Conservation (phyloP, 768 basidiomycete genomes). For the Suillus clintonianus region DNA sequence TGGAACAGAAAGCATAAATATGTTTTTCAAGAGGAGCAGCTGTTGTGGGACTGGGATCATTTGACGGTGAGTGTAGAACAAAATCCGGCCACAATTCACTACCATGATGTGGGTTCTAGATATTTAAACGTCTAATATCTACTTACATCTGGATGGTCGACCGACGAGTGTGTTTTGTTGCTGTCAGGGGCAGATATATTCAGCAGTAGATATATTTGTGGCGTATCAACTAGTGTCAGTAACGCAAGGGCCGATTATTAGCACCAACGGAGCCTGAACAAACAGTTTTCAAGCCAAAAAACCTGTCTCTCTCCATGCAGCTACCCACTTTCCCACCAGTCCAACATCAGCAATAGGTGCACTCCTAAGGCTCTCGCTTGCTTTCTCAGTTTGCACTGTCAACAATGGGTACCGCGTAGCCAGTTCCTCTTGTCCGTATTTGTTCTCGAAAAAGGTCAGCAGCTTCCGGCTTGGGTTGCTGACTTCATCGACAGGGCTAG, state of each 20-base stretch:
- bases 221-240: background rate
- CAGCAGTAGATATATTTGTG: too few relatives aligned
- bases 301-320: constrained; percentile 41
- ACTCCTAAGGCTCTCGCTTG: constrained; percentile 19
- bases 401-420: constrained; percentile 9
- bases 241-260: background rate
- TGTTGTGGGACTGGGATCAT: too few relatives aligned
- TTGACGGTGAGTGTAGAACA: too few relatives aligned
- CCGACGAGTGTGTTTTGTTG: background rate
- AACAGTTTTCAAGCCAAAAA: constrained; percentile 28
- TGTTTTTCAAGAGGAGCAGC: too few relatives aligned
- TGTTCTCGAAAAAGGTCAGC: constrained; percentile 25
- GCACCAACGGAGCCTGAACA: background rate
- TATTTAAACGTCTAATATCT: background rate
- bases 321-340: constrained; percentile 44
- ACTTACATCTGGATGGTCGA: background rate
- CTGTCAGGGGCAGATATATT: background rate
- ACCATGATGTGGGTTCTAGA: too few relatives aligned
- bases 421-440: constrained; percentile 20
- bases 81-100: too few relatives aligned
- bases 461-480: constrained; percentile 27
- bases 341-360: constrained; percentile 17
- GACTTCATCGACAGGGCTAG: constrained; percentile 21
- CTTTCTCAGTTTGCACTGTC: constrained; percentile 9
- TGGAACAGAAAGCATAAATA: too few relatives aligned